Evolutionary conservation across 2,329 filamentous ascomycete genomes (phyloP).

Genomic region (Didymella sp.): DNA sequence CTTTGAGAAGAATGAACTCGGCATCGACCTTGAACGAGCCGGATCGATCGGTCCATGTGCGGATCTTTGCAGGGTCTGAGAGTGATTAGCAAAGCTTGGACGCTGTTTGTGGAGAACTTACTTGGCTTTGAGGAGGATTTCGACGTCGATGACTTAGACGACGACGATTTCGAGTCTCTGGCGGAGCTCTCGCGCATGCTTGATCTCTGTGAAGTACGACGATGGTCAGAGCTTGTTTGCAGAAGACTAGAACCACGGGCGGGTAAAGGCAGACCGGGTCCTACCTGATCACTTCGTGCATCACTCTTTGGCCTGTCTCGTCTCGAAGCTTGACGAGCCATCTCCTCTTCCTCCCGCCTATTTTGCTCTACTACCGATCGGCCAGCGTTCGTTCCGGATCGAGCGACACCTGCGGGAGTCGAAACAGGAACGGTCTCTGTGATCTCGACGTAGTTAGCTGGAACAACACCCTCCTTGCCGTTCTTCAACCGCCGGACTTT

Average conservation of each 20-base stretch:
- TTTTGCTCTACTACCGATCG: slow-evolving; percentile 79
- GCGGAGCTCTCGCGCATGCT: slow-evolving; percentile 72
- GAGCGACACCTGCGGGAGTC: slow-evolving; percentile 56
- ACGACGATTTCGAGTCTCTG: slow-evolving; percentile 58
- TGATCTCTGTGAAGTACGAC: slow-evolving; percentile 73
- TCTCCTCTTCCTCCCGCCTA: slow-evolving; percentile 77
- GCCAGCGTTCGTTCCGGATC: slow-evolving; percentile 65
- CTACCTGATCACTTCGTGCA: slow-evolving; percentile 71
- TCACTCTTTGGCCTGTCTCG: slow-evolving; percentile 63
- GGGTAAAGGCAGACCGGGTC: slow-evolving; percentile 76
- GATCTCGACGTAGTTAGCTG: slow-evolving; percentile 93
- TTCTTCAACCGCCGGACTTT: slow-evolving; percentile 89
- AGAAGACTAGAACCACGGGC: slow-evolving; percentile 80
- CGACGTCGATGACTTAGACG: slow-evolving; percentile 21
- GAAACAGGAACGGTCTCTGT: slow-evolving; percentile 69
- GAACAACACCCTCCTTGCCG: slow-evolving; percentile 93
- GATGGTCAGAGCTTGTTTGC: slow-evolving; percentile 70
- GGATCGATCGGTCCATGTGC: slow-evolving; percentile 93
- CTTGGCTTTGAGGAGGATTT: slow-evolving; percentile 72
- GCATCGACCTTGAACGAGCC: slow-evolving; percentile 98
- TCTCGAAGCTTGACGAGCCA: slow-evolving; percentile 80
- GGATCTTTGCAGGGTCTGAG: slow-evolving; percentile 75
- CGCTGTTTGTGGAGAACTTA: slow-evolving; percentile 57
- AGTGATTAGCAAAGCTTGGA: slow-evolving; percentile 1
- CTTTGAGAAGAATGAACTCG: slow-evolving; percentile 91